Conservation (phyloP, 169 alveolate species). For the Plasmodium falciparum region DNA sequence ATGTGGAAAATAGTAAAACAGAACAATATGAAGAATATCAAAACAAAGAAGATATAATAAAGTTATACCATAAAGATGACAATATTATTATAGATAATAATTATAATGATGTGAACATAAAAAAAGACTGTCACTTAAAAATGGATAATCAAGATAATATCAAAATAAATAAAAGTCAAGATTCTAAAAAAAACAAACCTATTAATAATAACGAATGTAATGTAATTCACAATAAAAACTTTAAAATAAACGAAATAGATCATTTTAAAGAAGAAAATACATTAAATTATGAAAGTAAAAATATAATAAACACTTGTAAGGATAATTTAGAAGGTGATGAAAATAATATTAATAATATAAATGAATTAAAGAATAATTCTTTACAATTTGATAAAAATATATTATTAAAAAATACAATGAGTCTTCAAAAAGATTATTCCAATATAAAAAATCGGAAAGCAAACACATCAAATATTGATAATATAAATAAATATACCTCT, state of each 20-base stretch:
- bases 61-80: neutral
- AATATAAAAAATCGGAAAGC: conserved; percentile 21
- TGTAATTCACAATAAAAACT: too few species aligned
- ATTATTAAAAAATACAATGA: conserved; percentile 29
- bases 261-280: neutral
- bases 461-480: conserved; percentile 6
- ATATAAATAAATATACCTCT: neutral
- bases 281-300: neutral
- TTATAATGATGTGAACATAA: neutral
- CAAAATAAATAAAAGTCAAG: neutral
- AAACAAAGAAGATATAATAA: neutral
- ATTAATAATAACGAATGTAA: too few species aligned
- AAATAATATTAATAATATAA: neutral
- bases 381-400: conserved; percentile 8
- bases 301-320: neutral
- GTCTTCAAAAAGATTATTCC: conserved; percentile 17
- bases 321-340: neutral
- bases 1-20: neutral
- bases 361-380: neutral
- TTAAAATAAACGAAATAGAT: too few species aligned
- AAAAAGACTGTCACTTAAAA: neutral
- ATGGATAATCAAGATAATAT: neutral
- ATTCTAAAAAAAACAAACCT: neutral
- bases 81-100: neutral
- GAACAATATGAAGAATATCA: neutral